Conservation (phyloP, 768 basidiomycete genomes). For the Russula ochroleuca region DNA sequence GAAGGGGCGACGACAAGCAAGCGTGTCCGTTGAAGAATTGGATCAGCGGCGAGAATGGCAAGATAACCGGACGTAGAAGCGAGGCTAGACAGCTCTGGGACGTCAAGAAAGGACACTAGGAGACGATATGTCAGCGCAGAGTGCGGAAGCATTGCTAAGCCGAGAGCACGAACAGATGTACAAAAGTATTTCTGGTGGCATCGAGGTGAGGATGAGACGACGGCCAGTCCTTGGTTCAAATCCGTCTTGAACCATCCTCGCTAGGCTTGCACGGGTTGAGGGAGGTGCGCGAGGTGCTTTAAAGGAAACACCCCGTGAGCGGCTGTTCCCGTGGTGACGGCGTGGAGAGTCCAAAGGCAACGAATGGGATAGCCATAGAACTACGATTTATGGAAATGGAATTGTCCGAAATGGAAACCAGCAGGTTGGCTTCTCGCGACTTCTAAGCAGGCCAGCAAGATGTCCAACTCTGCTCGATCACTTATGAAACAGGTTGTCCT, state of each 20-base stretch:
- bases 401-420: constrained; percentile 4
- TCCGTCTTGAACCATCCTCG: background rate
- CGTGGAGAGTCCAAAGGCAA: background rate
- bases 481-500: background rate
- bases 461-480: constrained; percentile 12
- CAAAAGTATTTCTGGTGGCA: constrained; percentile 22
- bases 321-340: background rate
- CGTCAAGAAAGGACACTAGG: constrained; percentile 67
- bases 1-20: constrained; percentile 61
- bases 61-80: constrained; percentile 47
- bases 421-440: background rate
- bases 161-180: constrained; percentile 16
- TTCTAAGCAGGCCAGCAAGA: constrained; percentile 11
- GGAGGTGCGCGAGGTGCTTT: too few species aligned
- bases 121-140: constrained; percentile 2
- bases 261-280: background rate
- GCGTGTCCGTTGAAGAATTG: constrained; percentile 58
- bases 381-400: background rate
- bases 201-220: background rate
- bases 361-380: too few species aligned
- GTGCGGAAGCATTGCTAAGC: constrained; percentile 4
- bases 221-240: background rate
- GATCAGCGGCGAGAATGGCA: constrained; percentile 52
- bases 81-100: constrained; percentile 61
- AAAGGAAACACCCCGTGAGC: background rate